Evolutionary conservation across 768 basidiomycete genomes (phyloP), one percentile per base, ranked within the genome.

Genomic region (Epithele typhae): DNA sequence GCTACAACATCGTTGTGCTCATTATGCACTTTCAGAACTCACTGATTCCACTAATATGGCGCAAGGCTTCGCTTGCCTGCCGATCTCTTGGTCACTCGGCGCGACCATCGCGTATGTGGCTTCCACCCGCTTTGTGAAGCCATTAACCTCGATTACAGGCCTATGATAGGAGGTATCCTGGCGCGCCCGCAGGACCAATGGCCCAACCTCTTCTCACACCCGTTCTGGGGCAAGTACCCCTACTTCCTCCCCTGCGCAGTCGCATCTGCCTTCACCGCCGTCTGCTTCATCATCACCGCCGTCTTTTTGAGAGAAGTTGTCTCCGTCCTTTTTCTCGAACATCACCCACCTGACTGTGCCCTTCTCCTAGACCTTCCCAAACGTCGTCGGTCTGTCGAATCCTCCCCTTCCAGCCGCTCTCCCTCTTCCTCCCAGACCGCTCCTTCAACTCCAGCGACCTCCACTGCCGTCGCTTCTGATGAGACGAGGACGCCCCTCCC

Each of bases 41-140:
- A 61, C 65, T 6, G 68, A 68, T 46, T 60, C 59, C 32, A 64
- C 65, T 3, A 69, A 70, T 50, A 60, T 63, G 43, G 66, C 66
- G 9, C 51, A 60, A 45, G 68, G 58, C 2, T 64, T 68, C 42
- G 58, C 64, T 1, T 49, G 55, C 23, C 40, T 68, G 17, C 63
- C 64, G 3, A 51, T 66, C n/a, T 53, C 62, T 23, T 68, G 63
- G 64, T 55, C 60, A 2, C 38, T 54, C 2, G 65, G 65, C 7
- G 46, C 48, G 14, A 62, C 64, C 4, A 47, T 63, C 0, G 64
- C 64, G 65, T 66, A 38, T 19, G 59, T 39, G 10, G 11, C 15
- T 3, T 25, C 22, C 22, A 2, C 25, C 5, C 22, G 1, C 8
- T 27, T 12, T 3, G 12, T 6, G 22, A n/a, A n/a, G n/a, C n/a